Evolutionary conservation across 306 rosid genomes (phyloP), one percentile per base, ranked within the genome.

Genomic region (Canavalia ensiformis): DNA sequence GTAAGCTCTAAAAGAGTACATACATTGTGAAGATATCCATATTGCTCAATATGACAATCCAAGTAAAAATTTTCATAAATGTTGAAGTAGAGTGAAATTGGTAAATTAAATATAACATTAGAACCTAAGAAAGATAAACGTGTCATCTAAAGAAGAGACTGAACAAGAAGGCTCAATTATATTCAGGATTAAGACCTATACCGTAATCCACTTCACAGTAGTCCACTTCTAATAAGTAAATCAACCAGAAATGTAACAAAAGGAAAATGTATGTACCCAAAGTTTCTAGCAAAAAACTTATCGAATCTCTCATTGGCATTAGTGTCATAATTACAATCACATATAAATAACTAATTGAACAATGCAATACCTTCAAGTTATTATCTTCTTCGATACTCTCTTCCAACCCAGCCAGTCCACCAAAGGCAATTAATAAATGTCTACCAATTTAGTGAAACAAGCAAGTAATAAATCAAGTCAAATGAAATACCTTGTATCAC

Each of bases 401-500:
- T 87, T 95, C 99, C 88, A 95, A 89, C 68, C 99, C 99, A 82
- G 99, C 98, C 86, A 93, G 91, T 82, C 99, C 99, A 81, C 99
- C 98, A 81, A 95, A 95, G 77, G 99, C 90, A 86, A 95, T 95
- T 78, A 93, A 82, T 1, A 95, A 87, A 84, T 95, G 99, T 88
- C 99, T 95, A 80, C 63, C 63, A 84, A 85, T 72, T 63, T 33
- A 75, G 51, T 7, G 55, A 64, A 75, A 76, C 78, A 82, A 87
- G 12, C 63, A 65, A 44, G 76, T 60, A 11, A 75, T 77, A 45
- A 75, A 72, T 78, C 54, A 51, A 55, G 80, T 68, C 28, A 49
- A 55, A 66, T 18, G 11, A 63, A 59, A 57, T 6, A 58, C 10
- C 47, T 25, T 49, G 44, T 68, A 81, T 54, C 85, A 50, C 30